Base-by-base conservation (phyloP, 2,329 filamentous ascomycete genomes). In the Colletotrichum sp. region DNA sequence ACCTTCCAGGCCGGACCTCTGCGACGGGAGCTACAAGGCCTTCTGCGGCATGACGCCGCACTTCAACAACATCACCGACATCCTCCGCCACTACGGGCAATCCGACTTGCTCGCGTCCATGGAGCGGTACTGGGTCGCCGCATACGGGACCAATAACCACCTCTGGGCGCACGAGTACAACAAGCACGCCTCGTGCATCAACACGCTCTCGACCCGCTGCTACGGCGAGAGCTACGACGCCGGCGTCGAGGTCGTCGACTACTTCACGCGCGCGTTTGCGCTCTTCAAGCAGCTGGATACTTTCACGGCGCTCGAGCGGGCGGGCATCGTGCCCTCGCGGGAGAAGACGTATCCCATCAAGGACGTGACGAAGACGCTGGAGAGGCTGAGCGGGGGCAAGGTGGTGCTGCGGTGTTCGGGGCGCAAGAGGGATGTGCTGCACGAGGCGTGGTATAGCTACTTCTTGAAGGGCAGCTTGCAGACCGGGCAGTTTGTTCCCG, bases 161-260 rank as follows among this genome's bases (percentile, higher is more conserved):
- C 82, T 95, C 79, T 95, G 93, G 93, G 88, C 91, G 79, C 92
- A 94, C 83, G 93, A 95, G 81, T 95, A 92, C 90, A 88, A 89
- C 82, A 94, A 94, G 82, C 93, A 95, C 82, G 93, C 91, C 36
- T 94, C 93, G 15, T 95, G 93, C 84, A 91, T 95, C 80, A 92
- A 91, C 81, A 95, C 93, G 0, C 89, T 95, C 61, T 85, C 92
- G 4, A 90, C 92, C 0, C 80, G 85, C 25, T 95, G 93, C 87
- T 95, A 94, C 85, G 85, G 86, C 48, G 84, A 89, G 72, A 89
- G 90, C 80, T 85, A 87, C 81, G 77, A 67, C 8, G 78, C 84
- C 0, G 86, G 86, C n/a, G 30, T 85, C 55, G 86, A 87, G 77
- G 86, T 87, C 6, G 84, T 87, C 28, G 86, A 88, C 81, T 88